Evolutionary conservation across 139 green algal genomes (phyloP).

Genomic region (Tetraselmis chui): DNA sequence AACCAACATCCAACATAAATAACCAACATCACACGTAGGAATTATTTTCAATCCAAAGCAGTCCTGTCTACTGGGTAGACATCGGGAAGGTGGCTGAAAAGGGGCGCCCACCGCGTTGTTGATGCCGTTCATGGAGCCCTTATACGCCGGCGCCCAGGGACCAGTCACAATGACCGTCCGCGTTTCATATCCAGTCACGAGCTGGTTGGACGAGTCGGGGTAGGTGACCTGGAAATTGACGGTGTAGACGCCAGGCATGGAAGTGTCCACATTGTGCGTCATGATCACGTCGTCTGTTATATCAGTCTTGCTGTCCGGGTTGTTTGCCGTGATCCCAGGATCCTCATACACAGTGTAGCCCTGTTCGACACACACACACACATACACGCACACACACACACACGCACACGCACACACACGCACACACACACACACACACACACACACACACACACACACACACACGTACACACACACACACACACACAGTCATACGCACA

Average conservation of each 20-base stretch:
- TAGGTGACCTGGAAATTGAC: background rate
- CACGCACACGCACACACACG: too few relatives aligned
- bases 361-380: too few relatives aligned
- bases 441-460: too few relatives aligned
- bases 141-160: background rate
- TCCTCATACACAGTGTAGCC: background rate
- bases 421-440: too few relatives aligned
- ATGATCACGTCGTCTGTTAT: background rate
- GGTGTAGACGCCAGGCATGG: background rate
- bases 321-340: background rate
- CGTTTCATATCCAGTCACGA: background rate
- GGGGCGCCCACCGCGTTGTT: background rate
- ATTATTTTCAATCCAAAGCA: background rate
- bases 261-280: background rate
- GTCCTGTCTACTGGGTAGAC: background rate
- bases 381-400: too few relatives aligned
- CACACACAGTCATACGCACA: too few relatives aligned
- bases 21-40: background rate
- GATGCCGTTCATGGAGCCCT: background rate
- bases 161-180: background rate
- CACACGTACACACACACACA: too few relatives aligned
- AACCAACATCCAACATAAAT: too few relatives aligned
- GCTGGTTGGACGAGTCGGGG: background rate
- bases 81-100: background rate
- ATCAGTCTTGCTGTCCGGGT: background rate